phyloP scores from a whole-genome alignment of 78 protist genomes.

The Monocercomonoides exilis region DNA sequence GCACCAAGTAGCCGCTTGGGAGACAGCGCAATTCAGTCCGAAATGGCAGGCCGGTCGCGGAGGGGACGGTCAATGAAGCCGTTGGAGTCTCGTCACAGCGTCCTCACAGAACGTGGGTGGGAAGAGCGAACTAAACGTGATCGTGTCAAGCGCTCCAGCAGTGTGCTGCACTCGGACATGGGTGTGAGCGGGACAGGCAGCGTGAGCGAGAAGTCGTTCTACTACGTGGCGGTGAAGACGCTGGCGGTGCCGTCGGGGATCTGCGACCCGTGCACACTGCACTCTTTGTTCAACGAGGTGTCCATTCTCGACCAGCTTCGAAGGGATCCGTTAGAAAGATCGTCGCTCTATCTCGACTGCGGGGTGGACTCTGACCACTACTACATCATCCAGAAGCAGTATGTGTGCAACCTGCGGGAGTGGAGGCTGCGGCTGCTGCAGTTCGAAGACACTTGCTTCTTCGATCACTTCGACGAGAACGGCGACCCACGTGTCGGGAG shows the following conservation, averaged over 20 bases:
- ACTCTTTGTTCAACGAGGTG: neutral
- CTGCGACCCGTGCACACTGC: neutral
- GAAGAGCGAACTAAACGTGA: no score
- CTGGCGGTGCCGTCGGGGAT: neutral
- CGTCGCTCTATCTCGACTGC: constrained; percentile 41
- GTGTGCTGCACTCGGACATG: no score
- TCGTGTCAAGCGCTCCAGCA: no score
- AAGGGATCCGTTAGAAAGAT: neutral
- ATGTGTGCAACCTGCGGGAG: constrained; percentile 40
- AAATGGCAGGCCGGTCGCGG: no score
- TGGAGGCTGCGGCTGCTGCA: constrained; percentile 46
- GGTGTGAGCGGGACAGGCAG: no score
- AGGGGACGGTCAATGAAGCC: no score
- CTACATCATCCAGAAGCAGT: constrained; percentile 62
- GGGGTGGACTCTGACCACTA: constrained; percentile 59
- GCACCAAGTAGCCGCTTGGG: no score
- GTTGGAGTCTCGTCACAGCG: no score
- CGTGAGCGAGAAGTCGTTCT: no score
- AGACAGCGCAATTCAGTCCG: no score
- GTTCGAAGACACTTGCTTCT: neutral
- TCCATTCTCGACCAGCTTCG: neutral
- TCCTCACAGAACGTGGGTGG: no score
- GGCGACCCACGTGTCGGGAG: no score
- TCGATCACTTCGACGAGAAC: neutral
- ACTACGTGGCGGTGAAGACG: constrained; percentile 12